Base-by-base conservation (phyloP, 495 filamentous ascomycete species). In the Hyaloscypha hepaticicola region DNA sequence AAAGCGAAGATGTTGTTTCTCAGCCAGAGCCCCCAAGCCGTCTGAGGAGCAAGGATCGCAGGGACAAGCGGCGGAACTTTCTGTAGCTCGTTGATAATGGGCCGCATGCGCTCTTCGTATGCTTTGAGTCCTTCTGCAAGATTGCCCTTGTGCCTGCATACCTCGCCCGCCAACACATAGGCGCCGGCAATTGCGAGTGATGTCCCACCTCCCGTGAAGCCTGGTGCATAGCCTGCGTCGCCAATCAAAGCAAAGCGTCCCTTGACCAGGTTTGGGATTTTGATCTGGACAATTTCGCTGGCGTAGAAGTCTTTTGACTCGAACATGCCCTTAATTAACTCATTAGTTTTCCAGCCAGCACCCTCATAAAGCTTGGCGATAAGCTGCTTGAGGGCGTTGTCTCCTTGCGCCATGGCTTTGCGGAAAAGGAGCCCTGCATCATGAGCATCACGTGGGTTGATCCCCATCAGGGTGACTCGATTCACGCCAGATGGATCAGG, bases 111-210 rank as follows among this genome's bases (percentile, higher is more conserved):
- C 4, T 61, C 16, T 19, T 84, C 78, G 59, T 83, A 83, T 2
- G 59, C 60, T 25, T 21, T 53, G 0, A 65, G 31, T 26, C 55
- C 63, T 28, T 34, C 63, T 34, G 70, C 63, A 3, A 82, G 69
- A 28, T 80, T 79, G 5, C 55, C 59, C 26, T 52, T 52, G 16
- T 77, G 69, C 53, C 66, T 74, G 27, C 64, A 70, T 33, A 86
- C 77, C 68, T 85, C 82, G 16, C 81, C 82, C 0, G 83, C 83
- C 1, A 85, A 74, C 1, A 83, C 53, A 61, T 84, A 86, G 0
- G 82, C 79, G 9, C 83, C 82, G 14, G 77, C 73, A 0, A 86
- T 67, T 9, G 73, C 70, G 27, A 67, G 66, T 0, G 76, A 76
- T 0, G 82, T 84, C 0, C 82, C 83, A 2, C 82, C 80, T 8